Evolutionary conservation across 257 asterid species (phyloP).

Genomic region (Solanum bulbocastanum): DNA sequence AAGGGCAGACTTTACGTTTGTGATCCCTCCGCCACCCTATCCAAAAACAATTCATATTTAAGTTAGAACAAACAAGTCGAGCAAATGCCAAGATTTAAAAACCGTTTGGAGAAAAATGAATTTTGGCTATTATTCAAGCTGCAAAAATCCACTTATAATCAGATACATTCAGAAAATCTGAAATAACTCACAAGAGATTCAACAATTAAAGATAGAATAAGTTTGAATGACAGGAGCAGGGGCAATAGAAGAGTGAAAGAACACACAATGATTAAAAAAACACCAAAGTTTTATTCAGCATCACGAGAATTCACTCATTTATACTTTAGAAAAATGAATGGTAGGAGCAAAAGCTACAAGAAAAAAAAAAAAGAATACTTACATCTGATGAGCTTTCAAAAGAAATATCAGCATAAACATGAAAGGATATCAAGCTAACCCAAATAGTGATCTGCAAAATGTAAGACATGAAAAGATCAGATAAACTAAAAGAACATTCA

Average conservation of each 20-base stretch:
- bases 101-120: neutral
- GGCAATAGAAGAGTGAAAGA: neutral
- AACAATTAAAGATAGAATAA: neutral
- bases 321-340: neutral
- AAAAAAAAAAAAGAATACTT: constrained; percentile 26
- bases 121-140: neutral
- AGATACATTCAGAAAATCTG: neutral
- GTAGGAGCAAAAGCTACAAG: neutral
- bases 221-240: neutral
- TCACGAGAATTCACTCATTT: neutral
- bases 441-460: constrained; percentile 68
- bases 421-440: constrained; percentile 81
- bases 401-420: constrained; percentile 76
- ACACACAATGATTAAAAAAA: neutral
- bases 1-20: constrained; percentile 72
- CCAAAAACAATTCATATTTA: neutral
- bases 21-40: constrained; percentile 91
- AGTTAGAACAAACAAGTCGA: neutral
- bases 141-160: neutral
- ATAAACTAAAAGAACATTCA: neutral
- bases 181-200: neutral
- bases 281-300: neutral
- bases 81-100: neutral
- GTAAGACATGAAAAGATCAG: constrained; percentile 8
- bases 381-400: constrained; percentile 73